phyloP scores from a whole-genome alignment of 768 basidiomycete genomes.

The Coprinellus aureogranulatus region DNA sequence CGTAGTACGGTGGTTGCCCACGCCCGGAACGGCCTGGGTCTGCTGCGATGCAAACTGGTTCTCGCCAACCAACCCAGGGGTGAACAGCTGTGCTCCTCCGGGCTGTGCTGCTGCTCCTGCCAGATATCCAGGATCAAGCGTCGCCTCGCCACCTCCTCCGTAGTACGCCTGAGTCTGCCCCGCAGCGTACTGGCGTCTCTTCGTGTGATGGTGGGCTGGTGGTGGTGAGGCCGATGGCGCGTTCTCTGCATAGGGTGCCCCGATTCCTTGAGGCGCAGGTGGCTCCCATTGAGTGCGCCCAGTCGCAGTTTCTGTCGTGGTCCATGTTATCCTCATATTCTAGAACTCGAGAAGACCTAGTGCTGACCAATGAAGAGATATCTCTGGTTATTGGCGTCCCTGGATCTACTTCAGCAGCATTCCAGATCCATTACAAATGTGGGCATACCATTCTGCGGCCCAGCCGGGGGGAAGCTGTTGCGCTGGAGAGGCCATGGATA shows the following conservation, averaged over 20 bases:
- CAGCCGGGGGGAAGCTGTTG: constrained; percentile 87
- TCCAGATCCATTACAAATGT: not conserved
- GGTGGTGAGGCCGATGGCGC: constrained; percentile 45
- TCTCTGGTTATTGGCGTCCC: constrained; percentile 78
- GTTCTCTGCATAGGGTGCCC: constrained; percentile 35
- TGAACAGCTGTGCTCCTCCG: constrained; percentile 66
- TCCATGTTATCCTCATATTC: constrained; percentile 18
- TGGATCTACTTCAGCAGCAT: constrained; percentile 29
- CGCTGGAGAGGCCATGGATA: constrained; percentile 48
- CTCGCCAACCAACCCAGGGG: constrained; percentile 75
- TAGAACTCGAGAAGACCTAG: constrained; percentile 7
- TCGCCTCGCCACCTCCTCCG: constrained; percentile 39
- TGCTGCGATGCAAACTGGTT: constrained; percentile 69
- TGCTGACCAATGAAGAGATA: constrained; percentile 86
- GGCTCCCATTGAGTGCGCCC: constrained; percentile 89
- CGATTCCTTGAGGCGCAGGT: constrained; percentile 34
- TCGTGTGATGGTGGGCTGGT: constrained; percentile 48
- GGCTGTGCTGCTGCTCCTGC: constrained; percentile 36
- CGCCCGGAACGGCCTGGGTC: constrained; percentile 31
- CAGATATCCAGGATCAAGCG: constrained; percentile 44
- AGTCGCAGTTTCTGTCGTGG: constrained; percentile 68
- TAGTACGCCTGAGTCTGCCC: constrained; percentile 93
- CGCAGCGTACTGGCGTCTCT: constrained; percentile 91
- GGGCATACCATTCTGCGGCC: constrained; percentile 83
- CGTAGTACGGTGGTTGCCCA: constrained; percentile 40